Base-by-base conservation (phyloP, 768 basidiomycete species). In the Trametes meyenii region DNA sequence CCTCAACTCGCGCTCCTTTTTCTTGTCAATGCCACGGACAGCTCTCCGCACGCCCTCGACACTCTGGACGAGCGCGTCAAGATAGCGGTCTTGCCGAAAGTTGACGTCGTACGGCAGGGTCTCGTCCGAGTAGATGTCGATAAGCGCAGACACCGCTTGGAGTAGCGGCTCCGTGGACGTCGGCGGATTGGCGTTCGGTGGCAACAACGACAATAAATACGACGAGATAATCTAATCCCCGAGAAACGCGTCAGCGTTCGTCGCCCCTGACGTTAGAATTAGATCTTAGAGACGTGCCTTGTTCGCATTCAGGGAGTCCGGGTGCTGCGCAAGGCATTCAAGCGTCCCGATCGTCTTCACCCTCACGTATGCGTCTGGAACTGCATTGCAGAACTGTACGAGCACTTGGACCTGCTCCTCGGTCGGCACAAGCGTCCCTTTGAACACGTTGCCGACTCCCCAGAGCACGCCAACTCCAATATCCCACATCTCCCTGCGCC, bases 111-210 rank as follows among this genome's bases (percentile, higher is more conserved):
- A 94, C 0, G 88, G 81, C 55, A 85, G 73, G 8, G 74, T 80
- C 74, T 98, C 95, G 75, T 98, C 95, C 3, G 94, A 92, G 72
- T 90, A 98, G 53, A 96, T 92, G 71, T 97, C 95, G 60, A 97
- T 91, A 46, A 97, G 77, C 24, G 90, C 90, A 14, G 94, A 93
- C 10, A 83, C 78, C 1, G 85, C 85, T 68, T 95, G 92, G 24
- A 97, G 80, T 54, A 90, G 78, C 0, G 89, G 82, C 70, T 95
- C 92, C 0, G 84, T 82, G 55, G 79, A 81, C 55, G 77, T 74
- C 21, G 78, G 70, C 5, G 83, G 77, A 1, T 78, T 71, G 5
- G 73, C 67, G 4, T 74, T 65, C 2, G 77, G 76, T 6, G 87
- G 84, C 14, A 91, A 76, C 19, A 88, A 73, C 17, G 85, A 84